These are phyloP conservation scores for Claviceps purpurea DNA, from an alignment of 2,329 filamentous ascomycete species.

Conservation along the genomic window DNA sequence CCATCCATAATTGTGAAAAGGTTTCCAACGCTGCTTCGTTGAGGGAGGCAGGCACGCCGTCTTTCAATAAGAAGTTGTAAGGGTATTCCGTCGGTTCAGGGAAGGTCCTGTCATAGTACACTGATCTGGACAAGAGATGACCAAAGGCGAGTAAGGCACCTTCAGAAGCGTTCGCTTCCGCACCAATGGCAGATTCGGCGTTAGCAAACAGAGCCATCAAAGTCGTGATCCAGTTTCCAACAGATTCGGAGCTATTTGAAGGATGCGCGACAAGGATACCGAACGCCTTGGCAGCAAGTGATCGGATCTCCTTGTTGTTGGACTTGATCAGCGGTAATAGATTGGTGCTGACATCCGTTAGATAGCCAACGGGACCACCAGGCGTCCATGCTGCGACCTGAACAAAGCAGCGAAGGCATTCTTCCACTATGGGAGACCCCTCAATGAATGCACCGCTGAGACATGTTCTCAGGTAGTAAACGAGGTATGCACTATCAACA, in stretches of 20 bases:
- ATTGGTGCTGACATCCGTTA: constrained; percentile 35
- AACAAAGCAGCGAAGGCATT: constrained; percentile 38
- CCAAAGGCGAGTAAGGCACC: constrained; percentile 32
- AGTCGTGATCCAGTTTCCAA: constrained; percentile 14
- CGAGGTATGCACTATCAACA: constrained; percentile 24
- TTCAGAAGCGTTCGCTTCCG: constrained; percentile 31
- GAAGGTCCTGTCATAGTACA: constrained; percentile 27
- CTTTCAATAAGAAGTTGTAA: constrained; percentile 18
- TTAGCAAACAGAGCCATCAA: constrained; percentile 31
- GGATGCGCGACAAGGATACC: constrained; percentile 65
- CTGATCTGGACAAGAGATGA: constrained; percentile 28
- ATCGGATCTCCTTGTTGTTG: constrained; percentile 56
- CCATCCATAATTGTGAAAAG: constrained; percentile 33
- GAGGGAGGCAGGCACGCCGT: constrained; percentile 20
- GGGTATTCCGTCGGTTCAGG: constrained; percentile 18
- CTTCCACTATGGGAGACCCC: constrained; percentile 27
- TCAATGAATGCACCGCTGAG: constrained; percentile 41
- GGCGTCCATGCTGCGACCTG: constrained; percentile 39
- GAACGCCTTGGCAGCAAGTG: constrained; percentile 53
- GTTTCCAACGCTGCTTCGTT: constrained; percentile 32
- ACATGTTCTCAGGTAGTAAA: constrained; percentile 37
- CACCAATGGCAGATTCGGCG: constrained; percentile 27
- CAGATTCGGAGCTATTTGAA: constrained; percentile 21
- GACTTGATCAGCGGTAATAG: constrained; percentile 52
- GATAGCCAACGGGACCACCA: constrained; percentile 32